Percentiles rank a stretch among this genome's conserved stretches.
Conservation (phyloP, 1,284 basidiomycete genomes). For the Anthracocystis walkeri region DNA sequence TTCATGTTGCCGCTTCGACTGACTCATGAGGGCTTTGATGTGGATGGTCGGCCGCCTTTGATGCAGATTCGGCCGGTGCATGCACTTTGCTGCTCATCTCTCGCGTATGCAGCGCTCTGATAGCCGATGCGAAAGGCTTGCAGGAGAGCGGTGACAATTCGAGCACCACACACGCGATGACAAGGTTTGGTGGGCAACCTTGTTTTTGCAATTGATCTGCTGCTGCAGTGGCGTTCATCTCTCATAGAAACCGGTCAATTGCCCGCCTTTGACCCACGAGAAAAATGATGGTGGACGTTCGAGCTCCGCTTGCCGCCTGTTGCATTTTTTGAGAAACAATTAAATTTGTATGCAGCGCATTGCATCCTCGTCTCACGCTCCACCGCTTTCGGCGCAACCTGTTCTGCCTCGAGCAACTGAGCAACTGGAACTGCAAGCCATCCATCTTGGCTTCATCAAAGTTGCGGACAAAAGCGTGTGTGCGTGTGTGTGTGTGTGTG, state of each 20-base stretch:
- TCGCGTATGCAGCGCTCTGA: background rate
- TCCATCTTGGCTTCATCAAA: background rate
- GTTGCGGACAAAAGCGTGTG: background rate
- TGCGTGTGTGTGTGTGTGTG: no score
- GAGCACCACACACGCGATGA: background rate
- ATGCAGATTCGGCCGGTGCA: background rate
- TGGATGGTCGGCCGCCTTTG: background rate
- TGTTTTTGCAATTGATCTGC: background rate
- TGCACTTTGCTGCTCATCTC: background rate
- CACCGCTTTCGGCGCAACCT: background rate
- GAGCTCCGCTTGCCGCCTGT: conserved; percentile 3
- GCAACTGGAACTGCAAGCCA: background rate
- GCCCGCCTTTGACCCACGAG: no score
- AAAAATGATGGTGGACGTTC: background rate
- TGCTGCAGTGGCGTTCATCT: background rate
- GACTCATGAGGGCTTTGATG: background rate
- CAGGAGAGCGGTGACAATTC: background rate
- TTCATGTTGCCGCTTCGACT: no score
- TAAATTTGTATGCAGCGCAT: background rate
- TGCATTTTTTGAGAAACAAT: no score
- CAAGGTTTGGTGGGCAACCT: background rate
- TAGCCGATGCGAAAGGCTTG: background rate
- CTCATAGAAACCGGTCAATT: no score
- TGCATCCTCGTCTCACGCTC: background rate
- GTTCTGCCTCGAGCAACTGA: no score